These are phyloP conservation scores for Populus deltoides DNA, from an alignment of 345 rosid species.

Conservation along the genomic window DNA sequence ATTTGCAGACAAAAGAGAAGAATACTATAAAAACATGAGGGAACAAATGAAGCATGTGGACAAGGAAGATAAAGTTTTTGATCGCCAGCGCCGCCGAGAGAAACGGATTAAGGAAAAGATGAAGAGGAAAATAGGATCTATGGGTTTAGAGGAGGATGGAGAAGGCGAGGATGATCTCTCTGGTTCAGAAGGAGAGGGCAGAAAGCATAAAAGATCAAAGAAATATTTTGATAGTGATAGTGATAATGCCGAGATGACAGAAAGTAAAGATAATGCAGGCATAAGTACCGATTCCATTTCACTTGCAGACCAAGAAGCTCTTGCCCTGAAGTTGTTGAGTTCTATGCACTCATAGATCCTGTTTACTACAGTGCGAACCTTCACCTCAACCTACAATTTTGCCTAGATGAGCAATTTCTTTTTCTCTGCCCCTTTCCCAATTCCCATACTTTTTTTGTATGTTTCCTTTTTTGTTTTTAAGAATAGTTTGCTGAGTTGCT, in stretches of 20 bases:
- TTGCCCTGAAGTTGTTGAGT: constrained; percentile 67
- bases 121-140: constrained; percentile 57
- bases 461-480: too few relatives aligned
- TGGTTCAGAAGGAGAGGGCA: constrained; percentile 45
- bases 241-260: constrained; percentile 30
- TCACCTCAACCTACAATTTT: too few relatives aligned
- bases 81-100: constrained; percentile 66
- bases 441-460: too few relatives aligned
- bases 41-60: constrained; percentile 72
- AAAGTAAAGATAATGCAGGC: constrained; percentile 11
- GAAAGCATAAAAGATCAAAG: constrained; percentile 52
- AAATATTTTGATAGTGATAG: constrained; percentile 41
- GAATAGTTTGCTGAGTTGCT: too few relatives aligned
- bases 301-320: constrained; percentile 74
- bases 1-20: constrained; percentile 51
- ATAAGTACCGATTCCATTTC: constrained; percentile 48
- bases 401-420: too few relatives aligned
- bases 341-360: constrained; percentile 43
- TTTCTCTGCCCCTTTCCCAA: too few relatives aligned
- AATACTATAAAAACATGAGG: constrained; percentile 62
- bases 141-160: constrained; percentile 37
- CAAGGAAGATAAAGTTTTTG: constrained; percentile 73
- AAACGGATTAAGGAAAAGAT: constrained; percentile 64
- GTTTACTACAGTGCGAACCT: background rate
- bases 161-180: constrained; percentile 46